Evolutionary conservation across 2,329 filamentous ascomycete species (phyloP).

Genomic region (Aureobasidium vineae): DNA sequence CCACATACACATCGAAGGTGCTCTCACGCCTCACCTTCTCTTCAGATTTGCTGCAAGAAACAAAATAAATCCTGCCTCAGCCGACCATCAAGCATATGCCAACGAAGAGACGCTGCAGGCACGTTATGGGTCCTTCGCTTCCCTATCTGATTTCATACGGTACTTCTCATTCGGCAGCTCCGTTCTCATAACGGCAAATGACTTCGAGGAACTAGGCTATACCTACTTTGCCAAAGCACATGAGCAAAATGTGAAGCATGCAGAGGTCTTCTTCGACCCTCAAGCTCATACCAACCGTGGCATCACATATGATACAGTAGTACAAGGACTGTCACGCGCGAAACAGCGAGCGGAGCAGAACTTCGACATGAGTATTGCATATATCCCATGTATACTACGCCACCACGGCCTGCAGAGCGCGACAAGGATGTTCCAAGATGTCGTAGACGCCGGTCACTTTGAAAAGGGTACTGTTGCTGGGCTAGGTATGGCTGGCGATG

Average conservation of each 20-base stretch:
- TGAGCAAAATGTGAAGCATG: conserved; percentile 20
- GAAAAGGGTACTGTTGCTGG: conserved; percentile 5
- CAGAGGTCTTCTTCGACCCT: conserved; percentile 30
- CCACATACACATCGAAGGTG: conserved; percentile 25
- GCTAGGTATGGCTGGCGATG: conserved; percentile 21
- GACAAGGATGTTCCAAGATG: neutral
- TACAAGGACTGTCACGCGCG: conserved; percentile 26
- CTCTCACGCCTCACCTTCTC: conserved; percentile 13
- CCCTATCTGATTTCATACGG: conserved; percentile 14
- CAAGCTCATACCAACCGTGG: conserved; percentile 27
- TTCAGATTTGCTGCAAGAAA: conserved; percentile 16
- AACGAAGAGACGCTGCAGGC: conserved; percentile 12
- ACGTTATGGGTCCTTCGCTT: conserved; percentile 17
- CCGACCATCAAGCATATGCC: neutral
- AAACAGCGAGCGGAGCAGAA: conserved; percentile 24
- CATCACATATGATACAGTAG: conserved; percentile 24
- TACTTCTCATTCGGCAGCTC: conserved; percentile 13
- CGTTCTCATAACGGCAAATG: conserved; percentile 7
- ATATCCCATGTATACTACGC: conserved; percentile 28
- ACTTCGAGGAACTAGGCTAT: conserved; percentile 20
- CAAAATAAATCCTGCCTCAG: conserved; percentile 7
- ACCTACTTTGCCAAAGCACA: conserved; percentile 13
- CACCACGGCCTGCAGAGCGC: conserved; percentile 15
- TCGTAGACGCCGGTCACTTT: conserved; percentile 6
- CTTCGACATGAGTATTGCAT: conserved; percentile 22